These are phyloP conservation scores for Agaricus blazei DNA, from an alignment of 768 basidiomycete genomes.

Conservation along the genomic window DNA sequence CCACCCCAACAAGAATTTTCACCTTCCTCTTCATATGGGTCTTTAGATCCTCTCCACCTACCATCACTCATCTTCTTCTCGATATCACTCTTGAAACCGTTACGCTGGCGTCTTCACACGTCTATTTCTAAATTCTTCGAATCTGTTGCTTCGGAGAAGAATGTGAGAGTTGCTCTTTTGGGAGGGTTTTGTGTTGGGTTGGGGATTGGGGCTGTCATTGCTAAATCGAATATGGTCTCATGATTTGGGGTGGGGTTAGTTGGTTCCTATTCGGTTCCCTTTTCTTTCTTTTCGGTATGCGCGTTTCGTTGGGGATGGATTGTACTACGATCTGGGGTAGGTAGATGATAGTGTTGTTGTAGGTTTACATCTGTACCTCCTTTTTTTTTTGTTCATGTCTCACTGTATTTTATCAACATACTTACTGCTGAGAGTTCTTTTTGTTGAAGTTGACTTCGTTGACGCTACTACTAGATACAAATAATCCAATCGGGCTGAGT, in stretches of 20 bases:
- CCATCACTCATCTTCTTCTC: slow-evolving; percentile 60
- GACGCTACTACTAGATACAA: too few species aligned
- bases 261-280: background rate
- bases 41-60: slow-evolving; percentile 62
- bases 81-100: slow-evolving; percentile 52
- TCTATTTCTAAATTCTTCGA: slow-evolving; percentile 18
- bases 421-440: too few species aligned
- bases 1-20: background rate
- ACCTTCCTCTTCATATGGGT: slow-evolving; percentile 1
- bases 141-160: slow-evolving; percentile 17
- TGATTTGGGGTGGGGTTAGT: background rate
- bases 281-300: background rate
- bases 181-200: slow-evolving; percentile 37
- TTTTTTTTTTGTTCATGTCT: background rate
- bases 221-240: background rate
- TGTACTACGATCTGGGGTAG: too few species aligned
- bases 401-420: background rate
- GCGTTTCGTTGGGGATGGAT: too few species aligned
- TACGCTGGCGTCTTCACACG: slow-evolving; percentile 22
- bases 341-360: too few species aligned
- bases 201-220: slow-evolving; percentile 22
- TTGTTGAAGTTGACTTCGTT: too few species aligned
- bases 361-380: background rate
- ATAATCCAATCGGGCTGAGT: too few species aligned
- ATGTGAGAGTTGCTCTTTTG: slow-evolving; percentile 28